Base-by-base conservation (phyloP, 495 filamentous ascomycete species). In the Xylaria grammica region DNA sequence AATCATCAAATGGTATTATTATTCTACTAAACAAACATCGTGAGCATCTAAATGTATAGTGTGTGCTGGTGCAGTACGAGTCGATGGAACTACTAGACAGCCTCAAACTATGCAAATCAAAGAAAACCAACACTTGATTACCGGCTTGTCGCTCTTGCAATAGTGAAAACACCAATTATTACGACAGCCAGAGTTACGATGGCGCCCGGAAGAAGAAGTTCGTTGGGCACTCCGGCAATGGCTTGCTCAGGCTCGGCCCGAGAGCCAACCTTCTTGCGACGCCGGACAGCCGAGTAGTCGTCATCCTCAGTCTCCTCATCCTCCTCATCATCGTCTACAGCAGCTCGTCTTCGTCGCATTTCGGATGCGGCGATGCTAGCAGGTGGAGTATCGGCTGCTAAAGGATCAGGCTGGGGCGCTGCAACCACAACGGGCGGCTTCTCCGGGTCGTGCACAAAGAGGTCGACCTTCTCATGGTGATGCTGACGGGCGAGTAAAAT, bases 101-200 rank as follows among this genome's bases (percentile, higher is more conserved):
- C 42, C 58, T 10, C 45, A 29, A 49, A 36, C 42, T 30, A 66
- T 62, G 57, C 51, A 19, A 4, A 17, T 45, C 32, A 30, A 54
- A 45, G 9, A 59, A 57, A 52, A 40, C 11, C 29, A 48, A 50
- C 15, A 19, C 19, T 1, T 15, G 26, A 24, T 83, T 78, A 93
- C 72, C 89, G 83, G 63, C 84, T 88, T 22, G 86, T 90, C 45
- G 88, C 80, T 58, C 95, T 87, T 61, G 92, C 89, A 68, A 98
- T 83, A n/a, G 91, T 85, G 81, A 99, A 99, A 22, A 97, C 94
- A 53, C 89, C 93, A 19, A 92, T 85, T 79, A 99, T 97, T 22
- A 96, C 93, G 20, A 95, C 93, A 8, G 95, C 96, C 67, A 99
- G 77, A 11, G 92, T 92, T n/a, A 92, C 93, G 74, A 98, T 92